Evolutionary conservation across 495 filamentous ascomycete species (phyloP).

Genomic region (Chaetomium tenue): DNA sequence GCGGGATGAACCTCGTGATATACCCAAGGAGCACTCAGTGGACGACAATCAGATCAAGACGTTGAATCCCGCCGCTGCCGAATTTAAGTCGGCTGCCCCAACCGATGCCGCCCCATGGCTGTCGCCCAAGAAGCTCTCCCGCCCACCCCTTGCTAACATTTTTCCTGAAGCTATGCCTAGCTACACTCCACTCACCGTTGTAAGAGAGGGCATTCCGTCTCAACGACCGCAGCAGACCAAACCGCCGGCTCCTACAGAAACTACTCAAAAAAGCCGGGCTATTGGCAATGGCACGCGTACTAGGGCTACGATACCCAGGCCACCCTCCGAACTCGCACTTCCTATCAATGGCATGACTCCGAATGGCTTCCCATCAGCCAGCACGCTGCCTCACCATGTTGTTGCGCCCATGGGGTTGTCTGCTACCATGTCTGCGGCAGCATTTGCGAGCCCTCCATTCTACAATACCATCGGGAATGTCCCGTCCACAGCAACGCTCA

Average conservation of each 20-base stretch:
- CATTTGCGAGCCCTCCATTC: neutral
- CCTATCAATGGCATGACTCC: neutral
- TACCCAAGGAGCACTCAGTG: neutral
- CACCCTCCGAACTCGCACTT: neutral
- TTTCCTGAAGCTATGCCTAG: slow-evolving; percentile 20
- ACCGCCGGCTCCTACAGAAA: neutral
- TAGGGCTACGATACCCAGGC: neutral
- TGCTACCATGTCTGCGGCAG: neutral
- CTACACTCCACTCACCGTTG: neutral
- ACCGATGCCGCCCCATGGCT: slow-evolving; percentile 6
- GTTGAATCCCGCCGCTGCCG: slow-evolving; percentile 35
- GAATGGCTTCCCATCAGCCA: neutral
- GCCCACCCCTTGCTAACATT: slow-evolving; percentile 29
- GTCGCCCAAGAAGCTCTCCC: slow-evolving; percentile 27
- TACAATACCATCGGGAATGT: neutral
- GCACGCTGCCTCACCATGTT: neutral
- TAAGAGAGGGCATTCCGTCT: neutral
- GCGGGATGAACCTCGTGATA: neutral
- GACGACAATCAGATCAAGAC: slow-evolving; percentile 17
- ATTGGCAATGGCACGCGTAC: neutral
- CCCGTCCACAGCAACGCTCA: neutral
- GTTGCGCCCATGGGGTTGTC: neutral
- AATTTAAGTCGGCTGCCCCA: slow-evolving; percentile 28
- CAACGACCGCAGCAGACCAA: neutral
- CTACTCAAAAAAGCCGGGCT: neutral